Conservation (phyloP, 2,329 filamentous ascomycete species). For the Ceratocystis alfenasii region DNA sequence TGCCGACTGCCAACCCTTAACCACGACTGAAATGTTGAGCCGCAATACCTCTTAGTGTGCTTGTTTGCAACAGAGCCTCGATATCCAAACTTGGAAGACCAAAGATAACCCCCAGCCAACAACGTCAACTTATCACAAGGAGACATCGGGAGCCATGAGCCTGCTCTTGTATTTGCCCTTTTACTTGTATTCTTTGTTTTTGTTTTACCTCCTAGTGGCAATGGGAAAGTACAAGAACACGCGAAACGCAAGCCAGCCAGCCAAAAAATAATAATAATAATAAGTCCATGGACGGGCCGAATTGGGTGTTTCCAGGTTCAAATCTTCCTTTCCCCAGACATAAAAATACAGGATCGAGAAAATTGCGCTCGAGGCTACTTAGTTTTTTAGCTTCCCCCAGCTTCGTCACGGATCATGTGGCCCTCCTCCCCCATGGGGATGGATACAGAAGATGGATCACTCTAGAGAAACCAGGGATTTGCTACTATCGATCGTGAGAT, state of each 20-base stretch:
- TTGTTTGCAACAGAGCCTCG: not conserved
- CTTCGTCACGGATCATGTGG: not conserved
- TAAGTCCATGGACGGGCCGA: conserved; percentile 10
- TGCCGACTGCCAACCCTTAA: not conserved
- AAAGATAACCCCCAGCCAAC: not conserved
- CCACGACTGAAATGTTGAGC: not conserved
- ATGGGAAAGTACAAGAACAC: not conserved
- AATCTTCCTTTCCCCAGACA: not conserved
- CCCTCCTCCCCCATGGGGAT: not conserved
- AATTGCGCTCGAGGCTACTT: not conserved
- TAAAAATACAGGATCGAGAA: not conserved
- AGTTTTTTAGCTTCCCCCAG: not conserved
- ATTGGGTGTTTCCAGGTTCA: not conserved
- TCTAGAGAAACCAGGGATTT: too few relatives aligned
- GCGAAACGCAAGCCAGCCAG: not conserved
- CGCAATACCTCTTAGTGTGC: not conserved
- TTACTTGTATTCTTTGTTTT: not conserved
- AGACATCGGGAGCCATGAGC: too few relatives aligned
- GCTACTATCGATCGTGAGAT: not conserved
- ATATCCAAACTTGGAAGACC: not conserved
- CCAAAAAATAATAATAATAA: not conserved
- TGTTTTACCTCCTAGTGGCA: not conserved
- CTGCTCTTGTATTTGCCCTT: not conserved
- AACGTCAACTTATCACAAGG: too few relatives aligned
- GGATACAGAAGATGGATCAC: not conserved